Conservation (phyloP, 768 basidiomycete species). For the Dioszegia crocea region DNA sequence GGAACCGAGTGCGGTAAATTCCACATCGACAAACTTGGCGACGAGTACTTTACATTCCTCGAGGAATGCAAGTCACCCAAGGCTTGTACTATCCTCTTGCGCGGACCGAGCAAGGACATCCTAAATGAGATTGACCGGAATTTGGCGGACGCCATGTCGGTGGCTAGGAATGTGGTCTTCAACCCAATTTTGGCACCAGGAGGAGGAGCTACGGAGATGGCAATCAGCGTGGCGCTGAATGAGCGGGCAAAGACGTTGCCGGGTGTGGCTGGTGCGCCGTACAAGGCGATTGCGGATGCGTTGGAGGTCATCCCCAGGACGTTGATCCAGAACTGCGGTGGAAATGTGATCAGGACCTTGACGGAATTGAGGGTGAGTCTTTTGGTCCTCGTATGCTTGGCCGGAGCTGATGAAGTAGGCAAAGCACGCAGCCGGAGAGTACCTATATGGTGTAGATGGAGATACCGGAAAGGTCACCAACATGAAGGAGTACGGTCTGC, state of each 20-base stretch:
- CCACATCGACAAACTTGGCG: constrained; percentile 93
- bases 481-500: constrained; percentile 90
- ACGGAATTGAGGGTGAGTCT: constrained; percentile 80
- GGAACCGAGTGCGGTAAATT: constrained; percentile 95
- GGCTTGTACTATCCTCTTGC: constrained; percentile 95
- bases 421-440: constrained; percentile 86
- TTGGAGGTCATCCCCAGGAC: constrained; percentile 97
- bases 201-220: constrained; percentile 98
- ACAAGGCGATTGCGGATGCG: constrained; percentile 86
- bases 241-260: constrained; percentile 69
- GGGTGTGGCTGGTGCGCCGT: constrained; percentile 88
- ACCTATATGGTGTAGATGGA: constrained; percentile 91
- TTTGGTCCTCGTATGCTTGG: no score
- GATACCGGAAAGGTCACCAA: constrained; percentile 93
- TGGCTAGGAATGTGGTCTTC: constrained; percentile 94
- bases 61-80: constrained; percentile 85
- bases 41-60: constrained; percentile 99
- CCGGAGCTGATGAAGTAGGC: constrained; percentile 59
- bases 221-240: constrained; percentile 75
- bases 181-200: constrained; percentile 91
- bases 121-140: constrained; percentile 98
- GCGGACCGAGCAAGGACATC: constrained; percentile 96
- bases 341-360: constrained; percentile 85
- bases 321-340: constrained; percentile 89
- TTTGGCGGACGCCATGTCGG: constrained; percentile 93